Conservation (phyloP, 139 green algal genomes). For the Dunaliella primolecta region DNA sequence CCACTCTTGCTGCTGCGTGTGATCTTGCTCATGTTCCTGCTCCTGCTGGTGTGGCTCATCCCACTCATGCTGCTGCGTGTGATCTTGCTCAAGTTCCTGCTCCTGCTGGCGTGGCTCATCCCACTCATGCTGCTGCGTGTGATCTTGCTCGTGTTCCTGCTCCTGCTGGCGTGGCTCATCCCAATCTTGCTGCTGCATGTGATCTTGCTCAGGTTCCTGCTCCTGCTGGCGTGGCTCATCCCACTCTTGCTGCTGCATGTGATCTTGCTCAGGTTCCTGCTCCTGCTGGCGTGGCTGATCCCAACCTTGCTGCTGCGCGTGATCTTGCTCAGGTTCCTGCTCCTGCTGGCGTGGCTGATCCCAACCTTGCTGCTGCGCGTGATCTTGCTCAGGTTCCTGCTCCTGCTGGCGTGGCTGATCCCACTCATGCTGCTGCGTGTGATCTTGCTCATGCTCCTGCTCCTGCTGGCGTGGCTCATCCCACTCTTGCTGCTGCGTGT, state of each 20-base stretch:
- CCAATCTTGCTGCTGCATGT: background rate
- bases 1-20: slow-evolving; percentile 3
- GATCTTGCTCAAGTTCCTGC: slow-evolving; percentile 5
- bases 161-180: slow-evolving; percentile 5
- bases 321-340: background rate
- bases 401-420: background rate
- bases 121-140: background rate
- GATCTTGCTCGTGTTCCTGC: background rate
- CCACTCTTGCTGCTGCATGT: background rate
- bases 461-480: background rate
- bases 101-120: background rate
- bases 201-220: background rate
- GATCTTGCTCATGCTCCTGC: background rate
- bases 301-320: slow-evolving; percentile 11
- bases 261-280: background rate
- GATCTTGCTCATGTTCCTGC: background rate
- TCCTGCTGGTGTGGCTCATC: background rate
- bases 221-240: no score
- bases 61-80: background rate
- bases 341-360: background rate
- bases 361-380: background rate
- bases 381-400: background rate
- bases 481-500: background rate
- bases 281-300: slow-evolving; percentile 20
- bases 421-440: background rate